Evolutionary conservation across 2,329 filamentous ascomycete species (phyloP), one percentile per base, ranked within the genome.

Genomic region (Claviceps arundinis): DNA sequence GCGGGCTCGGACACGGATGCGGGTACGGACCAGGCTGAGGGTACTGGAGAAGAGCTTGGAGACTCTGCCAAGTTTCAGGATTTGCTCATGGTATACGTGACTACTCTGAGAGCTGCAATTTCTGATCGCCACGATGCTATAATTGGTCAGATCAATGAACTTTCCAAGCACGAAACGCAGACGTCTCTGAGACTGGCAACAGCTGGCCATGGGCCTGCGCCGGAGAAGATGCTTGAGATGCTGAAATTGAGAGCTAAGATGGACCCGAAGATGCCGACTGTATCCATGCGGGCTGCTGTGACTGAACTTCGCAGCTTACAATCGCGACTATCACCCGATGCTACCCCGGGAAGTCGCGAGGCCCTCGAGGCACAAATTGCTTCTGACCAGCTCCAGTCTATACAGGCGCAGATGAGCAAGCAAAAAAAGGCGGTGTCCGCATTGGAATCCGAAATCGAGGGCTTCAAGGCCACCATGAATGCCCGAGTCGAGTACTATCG

Each of bases 31-130:
- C 72, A 72, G n/a, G 68, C 77, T 9, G 88, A 95, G 53, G 77
- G 82, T 2, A 91, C 89, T 11, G 93, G 93, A 24, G 85, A 96
- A 54, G 93, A 97, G 64, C 93, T 95, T 56, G 86, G 89, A 58
- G 80, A 87, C 37, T 95, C 91, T 0, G 88, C 89, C 0, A 87
- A 87, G 64, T 78, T 84, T 46, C 91, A 97, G 67, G 91, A 96
- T 55, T 82, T 94, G 62, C 78, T 96, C 43, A 87, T 91, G 67
- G 87, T 87, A 6, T 95, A 94, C 61, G 85, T 95, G 53, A 82
- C 89, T 62, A 82, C 80, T 8, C 72, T 96, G 30, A 78, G 88
- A 54, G 81, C 85, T 0, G 75, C 85, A 47, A 78, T 93, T 52
- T 84, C 87, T 6, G 90, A 97, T 66, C 82, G 91, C 13, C 81